Percentiles rank a stretch among this genome's conserved stretches.
Evolutionary conservation across 1,284 basidiomycete genomes (phyloP).

Genomic region (Tremellales sp.): DNA sequence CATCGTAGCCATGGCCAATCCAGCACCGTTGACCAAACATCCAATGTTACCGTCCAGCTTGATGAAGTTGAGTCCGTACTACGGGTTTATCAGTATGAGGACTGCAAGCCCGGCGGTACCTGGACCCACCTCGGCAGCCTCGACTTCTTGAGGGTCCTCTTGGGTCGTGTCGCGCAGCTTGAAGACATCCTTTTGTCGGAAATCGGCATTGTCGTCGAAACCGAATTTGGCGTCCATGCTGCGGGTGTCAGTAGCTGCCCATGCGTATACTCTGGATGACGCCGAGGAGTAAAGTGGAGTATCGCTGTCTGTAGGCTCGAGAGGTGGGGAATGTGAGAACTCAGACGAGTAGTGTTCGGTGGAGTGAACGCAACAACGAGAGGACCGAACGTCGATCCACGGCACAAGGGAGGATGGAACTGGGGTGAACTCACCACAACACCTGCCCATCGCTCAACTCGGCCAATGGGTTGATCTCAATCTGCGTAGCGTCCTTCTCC

Average conservation of each 20-base stretch:
- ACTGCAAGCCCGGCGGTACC: neutral
- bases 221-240: slow-evolving; percentile 99
- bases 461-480: slow-evolving; percentile 99
- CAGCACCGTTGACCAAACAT: slow-evolving; percentile 97
- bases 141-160: slow-evolving; percentile 95
- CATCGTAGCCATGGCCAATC: slow-evolving; percentile 99
- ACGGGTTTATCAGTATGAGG: slow-evolving; percentile 51
- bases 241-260: slow-evolving; percentile 4
- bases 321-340: no score
- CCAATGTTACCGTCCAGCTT: slow-evolving; percentile 98
- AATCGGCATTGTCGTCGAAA: slow-evolving; percentile 98
- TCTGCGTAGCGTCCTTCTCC: slow-evolving; percentile 98
- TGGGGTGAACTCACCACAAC: slow-evolving; percentile 67
- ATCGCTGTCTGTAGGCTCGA: no score
- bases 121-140: slow-evolving; percentile 56
- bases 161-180: slow-evolving; percentile 85
- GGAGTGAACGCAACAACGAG: no score
- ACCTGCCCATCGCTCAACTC: slow-evolving; percentile 89
- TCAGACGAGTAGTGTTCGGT: no score
- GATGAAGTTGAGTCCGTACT: slow-evolving; percentile 96
- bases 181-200: slow-evolving; percentile 92
- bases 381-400: no score
- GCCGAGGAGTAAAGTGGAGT: no score
- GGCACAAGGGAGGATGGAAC: neutral
- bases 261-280: neutral